Conservation (phyloP, 148 eudicot genomes). For the Persicaria maculosa region DNA sequence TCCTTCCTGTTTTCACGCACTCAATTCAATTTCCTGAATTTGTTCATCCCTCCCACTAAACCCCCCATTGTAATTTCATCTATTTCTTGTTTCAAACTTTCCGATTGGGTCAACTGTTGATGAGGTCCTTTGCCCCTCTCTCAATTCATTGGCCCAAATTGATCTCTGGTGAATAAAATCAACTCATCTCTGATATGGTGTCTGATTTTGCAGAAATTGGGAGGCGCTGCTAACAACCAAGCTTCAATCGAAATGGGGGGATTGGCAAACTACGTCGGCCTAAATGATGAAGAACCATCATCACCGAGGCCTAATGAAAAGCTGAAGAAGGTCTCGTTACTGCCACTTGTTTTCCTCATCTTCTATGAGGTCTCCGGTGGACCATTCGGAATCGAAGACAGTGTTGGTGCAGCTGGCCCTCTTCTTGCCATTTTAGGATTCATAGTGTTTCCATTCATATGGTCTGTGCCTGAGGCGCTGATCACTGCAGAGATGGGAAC, state of each 20-base stretch:
- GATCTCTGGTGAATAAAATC: too few species aligned
- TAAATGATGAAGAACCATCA: conserved; percentile 12
- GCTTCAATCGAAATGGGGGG: conserved; percentile 20
- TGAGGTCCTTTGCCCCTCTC: too few species aligned
- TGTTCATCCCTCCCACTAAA: too few species aligned
- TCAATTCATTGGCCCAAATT: too few species aligned
- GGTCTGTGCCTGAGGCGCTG: conserved; percentile 33
- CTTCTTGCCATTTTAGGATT: conserved; percentile 30
- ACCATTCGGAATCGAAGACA: conserved; percentile 32
- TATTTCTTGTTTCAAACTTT: too few species aligned
- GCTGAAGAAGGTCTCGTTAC: conserved; percentile 17
- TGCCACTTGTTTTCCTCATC: conserved; percentile 32
- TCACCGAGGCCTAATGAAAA: conserved; percentile 16
- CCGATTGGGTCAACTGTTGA: too few species aligned
- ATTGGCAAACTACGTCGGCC: conserved; percentile 9
- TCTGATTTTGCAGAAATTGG: conserved; percentile 20
- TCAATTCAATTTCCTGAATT: neutral
- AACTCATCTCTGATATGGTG: too few species aligned
- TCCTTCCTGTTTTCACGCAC: neutral
- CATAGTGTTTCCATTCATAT: conserved; percentile 26
- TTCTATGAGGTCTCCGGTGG: conserved; percentile 36
- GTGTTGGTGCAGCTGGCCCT: conserved; percentile 30
- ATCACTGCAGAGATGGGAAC: conserved; percentile 38
- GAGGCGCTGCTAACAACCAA: conserved; percentile 11
- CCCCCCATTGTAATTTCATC: too few species aligned